Percentiles rank a stretch among this genome's conserved stretches.
Conservation (phyloP, 2,329 filamentous ascomycete species). For the Chrysoporthe cubensis region DNA sequence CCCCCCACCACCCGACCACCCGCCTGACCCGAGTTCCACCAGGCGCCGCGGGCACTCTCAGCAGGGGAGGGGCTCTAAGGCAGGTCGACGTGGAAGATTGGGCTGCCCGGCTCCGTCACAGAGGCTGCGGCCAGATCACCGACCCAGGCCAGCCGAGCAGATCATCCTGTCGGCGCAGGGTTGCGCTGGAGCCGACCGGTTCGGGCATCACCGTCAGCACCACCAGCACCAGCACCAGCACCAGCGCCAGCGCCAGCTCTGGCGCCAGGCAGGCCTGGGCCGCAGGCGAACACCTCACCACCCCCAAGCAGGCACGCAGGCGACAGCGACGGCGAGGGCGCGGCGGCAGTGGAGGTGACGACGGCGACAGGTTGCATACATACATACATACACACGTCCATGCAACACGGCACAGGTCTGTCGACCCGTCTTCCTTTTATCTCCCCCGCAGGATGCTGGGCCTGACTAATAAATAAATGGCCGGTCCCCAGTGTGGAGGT, state of each 20-base stretch:
- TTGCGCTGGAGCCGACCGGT: constrained; percentile 9
- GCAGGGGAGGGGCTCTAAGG: constrained; percentile 9
- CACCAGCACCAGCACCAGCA: constrained; percentile 3
- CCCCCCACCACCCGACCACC: too few species aligned
- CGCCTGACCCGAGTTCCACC: constrained; percentile 18
- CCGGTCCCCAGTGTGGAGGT: not conserved
- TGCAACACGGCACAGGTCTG: not conserved
- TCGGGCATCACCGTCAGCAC: constrained; percentile 6
- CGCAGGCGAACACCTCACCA: not conserved
- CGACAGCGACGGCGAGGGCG: too few species aligned
- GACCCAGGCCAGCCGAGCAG: constrained; percentile 2
- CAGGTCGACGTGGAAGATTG: constrained; percentile 12
- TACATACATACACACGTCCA: too few species aligned
- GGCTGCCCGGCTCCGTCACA: not conserved
- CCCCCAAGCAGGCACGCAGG: too few species aligned
- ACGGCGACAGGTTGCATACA: too few species aligned
- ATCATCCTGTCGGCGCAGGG: constrained; percentile 13
- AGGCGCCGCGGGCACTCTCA: constrained; percentile 14
- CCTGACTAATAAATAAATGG: not conserved
- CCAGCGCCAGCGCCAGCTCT: not conserved
- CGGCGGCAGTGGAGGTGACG: too few species aligned
- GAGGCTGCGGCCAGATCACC: constrained; percentile 8
- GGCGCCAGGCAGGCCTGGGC: not conserved
- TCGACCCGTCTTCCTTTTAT: not conserved
- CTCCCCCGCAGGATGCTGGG: not conserved